A percentile compares a stretch with the other conserved stretches of the same genome.
These are phyloP conservation scores for Saccharata proteae DNA, from an alignment of 2,329 filamentous ascomycete species.

Conservation along the genomic window DNA sequence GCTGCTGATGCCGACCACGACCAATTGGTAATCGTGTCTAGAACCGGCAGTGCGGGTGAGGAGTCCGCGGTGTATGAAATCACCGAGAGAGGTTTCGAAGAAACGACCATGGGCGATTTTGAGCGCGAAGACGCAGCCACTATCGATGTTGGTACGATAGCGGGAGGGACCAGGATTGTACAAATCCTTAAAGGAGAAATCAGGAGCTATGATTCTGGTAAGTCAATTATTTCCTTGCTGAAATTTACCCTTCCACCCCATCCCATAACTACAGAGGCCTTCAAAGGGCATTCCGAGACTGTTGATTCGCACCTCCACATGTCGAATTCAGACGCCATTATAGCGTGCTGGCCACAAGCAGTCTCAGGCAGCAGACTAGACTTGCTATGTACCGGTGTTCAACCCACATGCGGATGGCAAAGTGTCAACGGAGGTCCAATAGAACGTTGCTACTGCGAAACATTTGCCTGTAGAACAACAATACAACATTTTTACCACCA, in stretches of 20 bases:
- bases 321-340: too few species aligned
- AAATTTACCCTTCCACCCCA: conserved; percentile 6
- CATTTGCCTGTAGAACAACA: conserved; percentile 5
- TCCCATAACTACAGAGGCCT: too few species aligned
- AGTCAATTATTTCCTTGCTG: conserved; percentile 24
- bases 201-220: conserved; percentile 79
- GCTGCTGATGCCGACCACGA: conserved; percentile 51
- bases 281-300: too few species aligned
- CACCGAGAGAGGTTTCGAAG: conserved; percentile 61
- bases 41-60: conserved; percentile 53
- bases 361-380: too few species aligned
- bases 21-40: conserved; percentile 73
- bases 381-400: too few species aligned
- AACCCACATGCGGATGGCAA: too few species aligned
- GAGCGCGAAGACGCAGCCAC: conserved; percentile 81
- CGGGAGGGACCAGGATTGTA: conserved; percentile 67
- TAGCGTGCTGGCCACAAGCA: too few species aligned
- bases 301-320: too few species aligned
- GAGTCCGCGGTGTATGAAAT: conserved; percentile 68
- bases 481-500: neutral
- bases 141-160: conserved; percentile 72
- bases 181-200: conserved; percentile 82
- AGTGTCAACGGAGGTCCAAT: too few species aligned
- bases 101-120: conserved; percentile 74
- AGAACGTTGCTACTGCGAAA: too few species aligned